phyloP scores from a whole-genome alignment of 805 yeast genomes.

The Candida peoriensis region DNA sequence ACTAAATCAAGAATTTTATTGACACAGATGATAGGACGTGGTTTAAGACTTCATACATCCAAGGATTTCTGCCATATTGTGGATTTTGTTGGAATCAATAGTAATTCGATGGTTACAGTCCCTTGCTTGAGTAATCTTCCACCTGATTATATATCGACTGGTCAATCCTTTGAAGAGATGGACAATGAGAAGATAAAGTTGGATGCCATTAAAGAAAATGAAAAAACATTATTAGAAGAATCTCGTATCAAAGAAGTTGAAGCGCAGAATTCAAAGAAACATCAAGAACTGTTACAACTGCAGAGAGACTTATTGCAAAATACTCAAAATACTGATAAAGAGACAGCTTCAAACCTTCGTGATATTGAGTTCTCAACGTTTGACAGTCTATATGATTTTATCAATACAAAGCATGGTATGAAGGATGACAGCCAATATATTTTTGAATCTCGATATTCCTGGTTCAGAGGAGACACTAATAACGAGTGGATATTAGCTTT shows the following conservation, averaged over 20 bases:
- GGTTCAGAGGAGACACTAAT: conserved; percentile 27
- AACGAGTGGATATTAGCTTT: conserved; percentile 29
- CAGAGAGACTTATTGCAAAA: neutral
- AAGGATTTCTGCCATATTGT: conserved; percentile 69
- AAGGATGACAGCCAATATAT: conserved; percentile 6
- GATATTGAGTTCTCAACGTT: conserved; percentile 26
- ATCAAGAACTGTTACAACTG: neutral
- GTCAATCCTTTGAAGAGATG: conserved; percentile 29
- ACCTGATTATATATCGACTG: conserved; percentile 21
- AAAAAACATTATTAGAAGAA: conserved; percentile 10
- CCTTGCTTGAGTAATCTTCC: conserved; percentile 44
- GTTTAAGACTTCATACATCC: conserved; percentile 57
- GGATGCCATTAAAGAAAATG: conserved; percentile 8
- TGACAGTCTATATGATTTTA: conserved; percentile 33
- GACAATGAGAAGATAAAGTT: conserved; percentile 20
- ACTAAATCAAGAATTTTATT: conserved; percentile 68
- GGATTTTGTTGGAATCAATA: conserved; percentile 66
- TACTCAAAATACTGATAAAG: neutral
- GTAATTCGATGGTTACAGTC: conserved; percentile 48
- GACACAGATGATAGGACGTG: conserved; percentile 90
- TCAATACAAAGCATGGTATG: conserved; percentile 6
- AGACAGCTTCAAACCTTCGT: too few relatives aligned
- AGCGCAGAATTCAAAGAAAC: neutral
- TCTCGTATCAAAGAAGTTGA: neutral
- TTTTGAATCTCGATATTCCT: conserved; percentile 27